Base-by-base conservation (phyloP, 2,329 filamentous ascomycete species). In the Chaetomium strumarium region DNA sequence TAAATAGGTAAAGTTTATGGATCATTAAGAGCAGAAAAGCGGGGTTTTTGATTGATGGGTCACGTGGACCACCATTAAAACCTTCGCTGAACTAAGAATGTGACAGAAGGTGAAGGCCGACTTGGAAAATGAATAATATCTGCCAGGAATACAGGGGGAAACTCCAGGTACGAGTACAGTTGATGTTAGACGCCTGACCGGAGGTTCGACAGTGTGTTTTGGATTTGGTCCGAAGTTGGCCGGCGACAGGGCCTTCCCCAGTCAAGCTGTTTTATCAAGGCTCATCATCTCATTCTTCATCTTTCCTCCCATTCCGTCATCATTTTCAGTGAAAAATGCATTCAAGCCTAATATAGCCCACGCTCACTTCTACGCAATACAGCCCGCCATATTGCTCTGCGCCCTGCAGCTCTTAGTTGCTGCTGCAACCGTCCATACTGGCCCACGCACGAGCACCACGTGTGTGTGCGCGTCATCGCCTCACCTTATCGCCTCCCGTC, bases 361-460 rank as follows among this genome's bases (percentile, higher is more conserved):
- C 24, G 4, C 24, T 24, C 24, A 7, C 24, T 24, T 24, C 4
- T 24, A 24, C n/a, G n/a, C n/a, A 24, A 4, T 24, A 4, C 24
- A 24, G 33, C 33, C 33, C 14, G 33, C 11, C 12, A 11, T 14
- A n/a, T 34, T 34, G 5, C 16, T 45, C 2, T 3, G 30, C 14
- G 12, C 3, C 34, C n/a, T 37, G 13, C 34, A 37, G 14, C 13
- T 16, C 13, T n/a, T 37, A 16, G 3, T 37, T n/a, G n/a, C 34
- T 37, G 3, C 14, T 37, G 20, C 49, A n/a, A 11, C 16, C 6
- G 13, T 20, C 29, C 36, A n/a, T 36, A 17, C 42, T 30, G 43
- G 41, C 20, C 46, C 46, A 53, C 46, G 41, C 45, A 45, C 24
- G 14, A 49, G 29, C 51, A 53, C 55, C 51, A 56, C 53, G 51